Evolutionary conservation across 257 asterid species (phyloP), one percentile per base, ranked within the genome.

Genomic region (Solanum sejunctum): DNA sequence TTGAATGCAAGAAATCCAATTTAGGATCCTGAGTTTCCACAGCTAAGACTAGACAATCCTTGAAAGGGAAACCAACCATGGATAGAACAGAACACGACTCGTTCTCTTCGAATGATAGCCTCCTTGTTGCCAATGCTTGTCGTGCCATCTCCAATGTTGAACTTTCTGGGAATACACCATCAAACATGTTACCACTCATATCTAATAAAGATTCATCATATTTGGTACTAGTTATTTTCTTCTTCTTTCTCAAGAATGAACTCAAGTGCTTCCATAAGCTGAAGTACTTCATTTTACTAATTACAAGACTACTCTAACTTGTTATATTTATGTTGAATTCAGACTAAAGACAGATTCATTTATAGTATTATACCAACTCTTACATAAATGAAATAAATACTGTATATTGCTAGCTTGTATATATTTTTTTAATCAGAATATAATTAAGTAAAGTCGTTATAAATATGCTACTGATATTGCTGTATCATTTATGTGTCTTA

Each of bases 1-100:
- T 84, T 55, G 86, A 84, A 39, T 18, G 41, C 16, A 73, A 23
- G 12, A 71, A 72, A 39, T 84, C 86, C 83, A 70, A 12, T 58
- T 56, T 66, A 15, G 86, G 83, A 72, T 84, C 20, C 32, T 70
- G 39, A 55, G 83, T 32, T 57, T 84, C 61, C 86, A 84, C 23
- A 49, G 86, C 86, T 41, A 84, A 54, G 18, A 84, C 58, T 47
- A 51, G 1, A 43, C 83, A 84, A 47, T 84, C 73, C 71, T 84
- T 84, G 83, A 84, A 84, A 7, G 83, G 86, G 47, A 84, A 84
- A 39, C 58, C 72, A 41, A 20, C 67, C 81, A 61, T 57, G 8
- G 85, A 39, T 45, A 84, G 78, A 23, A 71, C 64, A 1, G 86
- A 84, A 84, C 86, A 69, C 18, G 86, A 84, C 5, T 84, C 86